Evolutionary conservation across 441 rosid genomes (phyloP), one percentile per base, ranked within the genome.

Genomic region (Eruca vesicaria): DNA sequence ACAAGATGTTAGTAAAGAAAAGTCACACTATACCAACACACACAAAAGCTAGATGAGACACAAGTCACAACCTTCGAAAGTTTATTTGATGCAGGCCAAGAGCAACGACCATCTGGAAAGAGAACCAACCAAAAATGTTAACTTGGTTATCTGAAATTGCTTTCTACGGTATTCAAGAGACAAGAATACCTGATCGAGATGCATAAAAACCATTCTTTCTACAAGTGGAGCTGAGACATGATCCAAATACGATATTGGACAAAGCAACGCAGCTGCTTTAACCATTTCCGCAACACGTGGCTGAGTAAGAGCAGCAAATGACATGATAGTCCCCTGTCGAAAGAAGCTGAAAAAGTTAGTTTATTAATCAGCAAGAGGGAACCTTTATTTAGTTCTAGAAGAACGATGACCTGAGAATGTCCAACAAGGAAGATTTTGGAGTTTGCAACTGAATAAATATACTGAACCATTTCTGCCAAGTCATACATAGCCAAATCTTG

Each of bases 191-290:
- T 90, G 93, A 85, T 95, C 99, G 23, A 95, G 89, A 86, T 95
- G 99, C 83, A 87, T 35, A 64, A 73, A 76, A 72, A 90, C 99
- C 96, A 95, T 92, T 86, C 89, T 82, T 68, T 79, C 87, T 45
- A 89, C 96, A 80, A 92, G 90, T 36, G 97, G 93, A 78, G 97
- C 91, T 55, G 78, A 87, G 55, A 88, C 77, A 82, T 91, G 92
- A 60, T 83, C 92, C 84, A 95, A 83, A 83, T 87, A 92, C 41
- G 99, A 84, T 81, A 95, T 95, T 68, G 99, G 98, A 74, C 86
- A 87, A 58, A 95, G 84, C 79, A 95, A 87, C 12, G 98, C 97
- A 75, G 94, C 99, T 78, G 98, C 99, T 81, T 86, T 93, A 72
- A 95, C 92, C 97, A 88, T 87, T 77, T 88, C 87, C 7, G 75